Base-by-base conservation (phyloP, 257 asterid species). In the Gentiana dahurica region DNA sequence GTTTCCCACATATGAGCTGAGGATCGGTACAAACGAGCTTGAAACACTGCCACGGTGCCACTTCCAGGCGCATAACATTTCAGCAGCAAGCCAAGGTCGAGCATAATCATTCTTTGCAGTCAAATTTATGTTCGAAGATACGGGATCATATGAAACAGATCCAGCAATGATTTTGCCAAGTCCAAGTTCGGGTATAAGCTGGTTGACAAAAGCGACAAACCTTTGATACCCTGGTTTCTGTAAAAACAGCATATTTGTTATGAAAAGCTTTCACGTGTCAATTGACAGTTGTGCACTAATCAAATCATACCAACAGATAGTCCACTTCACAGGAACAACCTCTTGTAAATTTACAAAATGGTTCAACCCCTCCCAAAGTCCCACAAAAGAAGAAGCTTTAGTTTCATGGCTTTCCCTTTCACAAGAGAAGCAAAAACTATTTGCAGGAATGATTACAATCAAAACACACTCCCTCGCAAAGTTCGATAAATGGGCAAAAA, bases 31-130 rank as follows among this genome's bases (percentile, higher is more conserved):
- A 71, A 92, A 83, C 37, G 97, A 73, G 65, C 79, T 65, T 69
- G 71, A 66, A 67, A 79, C 95, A 75, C 73, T 75, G 66, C 97
- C 95, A 48, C 91, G 85, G 65, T 68, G 73, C 99, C 99, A 92
- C 63, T 82, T 77, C 97, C 97, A 85, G 48, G 97, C 71, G 84
- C 98, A 92, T 60, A 92, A 79, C 52, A 92, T 77, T 76, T 92
- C 99, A 64, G 85, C 97, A 57, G 95, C 99, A 73, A 92, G 95
- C 99, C 99, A 92, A 58, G 97, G 84, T 49, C 99, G 93, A 62
- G 94, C 66, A 76, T 73, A 68, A 36, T 62, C 79, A 67, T 70
- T 66, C 51, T 65, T 72, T 65, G 74, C 39, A 51, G 68, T 55
- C 49, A 54, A 75, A 69, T 68, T 71, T 45, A 34, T 39, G 66